Percentiles rank a stretch among this genome's conserved stretches.
These are phyloP conservation scores for Akanthomyces uredinophilus DNA, from an alignment of 2,329 filamentous ascomycete species.

Conservation along the genomic window DNA sequence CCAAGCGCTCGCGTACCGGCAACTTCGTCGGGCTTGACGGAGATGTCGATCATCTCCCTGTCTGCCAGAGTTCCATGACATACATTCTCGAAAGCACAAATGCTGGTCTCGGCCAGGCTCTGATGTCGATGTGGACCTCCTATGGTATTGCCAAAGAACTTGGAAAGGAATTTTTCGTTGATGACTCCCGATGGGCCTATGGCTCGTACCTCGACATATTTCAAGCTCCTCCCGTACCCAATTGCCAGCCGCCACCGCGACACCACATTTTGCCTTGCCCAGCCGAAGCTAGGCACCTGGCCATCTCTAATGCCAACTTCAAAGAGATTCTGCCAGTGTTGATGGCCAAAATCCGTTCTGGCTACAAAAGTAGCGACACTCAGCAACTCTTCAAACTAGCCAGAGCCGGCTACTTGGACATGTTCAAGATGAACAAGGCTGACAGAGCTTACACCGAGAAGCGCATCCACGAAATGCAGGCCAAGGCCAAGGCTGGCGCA, in stretches of 20 bases:
- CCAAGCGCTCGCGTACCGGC: conserved; percentile 36
- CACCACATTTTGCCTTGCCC: conserved; percentile 78
- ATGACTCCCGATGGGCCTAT: conserved; percentile 80
- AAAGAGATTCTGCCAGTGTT: conserved; percentile 58
- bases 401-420: conserved; percentile 63
- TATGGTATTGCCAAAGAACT: conserved; percentile 75
- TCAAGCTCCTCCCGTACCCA: conserved; percentile 55
- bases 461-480: conserved; percentile 52
- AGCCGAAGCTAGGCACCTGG: conserved; percentile 66
- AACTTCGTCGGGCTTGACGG: conserved; percentile 45
- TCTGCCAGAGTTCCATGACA: conserved; percentile 69
- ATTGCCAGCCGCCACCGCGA: conserved; percentile 66
- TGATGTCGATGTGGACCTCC: conserved; percentile 78
- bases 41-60: conserved; percentile 41
- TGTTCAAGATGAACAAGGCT: conserved; percentile 64
- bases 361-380: conserved; percentile 28
- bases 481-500: conserved; percentile 38
- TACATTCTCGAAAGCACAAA: conserved; percentile 69
- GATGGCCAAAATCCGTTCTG: conserved; percentile 26
- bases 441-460: conserved; percentile 61
- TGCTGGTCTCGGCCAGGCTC: conserved; percentile 68
- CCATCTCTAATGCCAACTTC: conserved; percentile 66
- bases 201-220: conserved; percentile 72
- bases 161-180: conserved; percentile 73
- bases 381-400: conserved; percentile 61